phyloP scores from a whole-genome alignment of 768 basidiomycete genomes.

The Paxillus rubicundulus region DNA sequence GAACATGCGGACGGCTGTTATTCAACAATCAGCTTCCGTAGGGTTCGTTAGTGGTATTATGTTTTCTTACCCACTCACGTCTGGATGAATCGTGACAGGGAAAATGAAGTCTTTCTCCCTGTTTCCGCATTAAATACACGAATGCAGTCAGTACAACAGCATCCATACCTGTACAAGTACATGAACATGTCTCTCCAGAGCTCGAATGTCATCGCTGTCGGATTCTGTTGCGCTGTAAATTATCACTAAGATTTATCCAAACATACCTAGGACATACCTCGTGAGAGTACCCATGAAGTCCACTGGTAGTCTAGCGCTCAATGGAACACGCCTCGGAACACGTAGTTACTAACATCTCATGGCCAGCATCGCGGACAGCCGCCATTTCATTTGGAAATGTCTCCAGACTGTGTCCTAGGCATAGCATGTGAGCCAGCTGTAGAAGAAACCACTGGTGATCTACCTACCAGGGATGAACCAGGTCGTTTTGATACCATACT shows the following conservation, averaged over 20 bases:
- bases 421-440: background rate
- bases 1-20: constrained; percentile 60
- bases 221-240: constrained; percentile 43
- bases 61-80: constrained; percentile 58
- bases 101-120: constrained; percentile 68
- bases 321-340: background rate
- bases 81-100: constrained; percentile 77
- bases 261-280: constrained; percentile 38
- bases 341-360: constrained; percentile 52
- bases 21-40: constrained; percentile 1
- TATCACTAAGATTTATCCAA: background rate
- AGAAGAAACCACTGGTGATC: background rate
- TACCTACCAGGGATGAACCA: constrained; percentile 71
- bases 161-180: constrained; percentile 55
- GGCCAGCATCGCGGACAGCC: constrained; percentile 66
- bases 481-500: constrained; percentile 64
- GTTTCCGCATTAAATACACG: constrained; percentile 3
- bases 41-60: background rate
- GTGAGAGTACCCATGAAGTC: constrained; percentile 70
- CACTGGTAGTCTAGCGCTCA: constrained; percentile 33
- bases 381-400: constrained; percentile 73
- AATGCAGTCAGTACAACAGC: background rate
- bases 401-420: constrained; percentile 63
- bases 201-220: constrained; percentile 52
- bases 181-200: constrained; percentile 76